Conservation (phyloP, 139 green algal species). For the Tetraselmis striata region DNA sequence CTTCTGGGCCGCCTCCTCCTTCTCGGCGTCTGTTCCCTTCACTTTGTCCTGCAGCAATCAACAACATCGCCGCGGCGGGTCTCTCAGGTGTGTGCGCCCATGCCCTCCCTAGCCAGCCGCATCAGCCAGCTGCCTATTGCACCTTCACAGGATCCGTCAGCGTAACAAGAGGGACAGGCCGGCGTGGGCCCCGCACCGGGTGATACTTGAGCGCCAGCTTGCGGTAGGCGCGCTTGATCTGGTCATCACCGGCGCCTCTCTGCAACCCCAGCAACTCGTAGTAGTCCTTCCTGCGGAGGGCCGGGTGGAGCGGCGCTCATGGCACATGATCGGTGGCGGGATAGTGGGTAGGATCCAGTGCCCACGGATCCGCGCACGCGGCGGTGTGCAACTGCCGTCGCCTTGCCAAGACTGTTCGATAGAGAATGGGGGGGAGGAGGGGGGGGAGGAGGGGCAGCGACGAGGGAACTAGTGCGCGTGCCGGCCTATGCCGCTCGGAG, state of each 20-base stretch:
- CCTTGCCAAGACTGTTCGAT: too few relatives aligned
- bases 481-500: not conserved
- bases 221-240: conserved; percentile 92
- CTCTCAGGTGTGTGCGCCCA: too few relatives aligned
- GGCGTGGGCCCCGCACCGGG: too few relatives aligned
- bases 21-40: conserved; percentile 77
- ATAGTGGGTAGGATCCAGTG: too few relatives aligned
- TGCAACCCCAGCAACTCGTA: conserved; percentile 86
- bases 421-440: too few relatives aligned
- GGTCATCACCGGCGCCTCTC: conserved; percentile 62
- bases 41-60: conserved; percentile 64
- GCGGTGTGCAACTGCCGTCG: too few relatives aligned
- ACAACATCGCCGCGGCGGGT: too few relatives aligned
- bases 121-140: too few relatives aligned
- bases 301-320: not conserved
- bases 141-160: not conserved
- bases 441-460: too few relatives aligned
- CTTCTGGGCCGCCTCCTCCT: conserved; percentile 79
- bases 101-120: too few relatives aligned
- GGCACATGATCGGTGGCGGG: too few relatives aligned
- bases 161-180: not conserved
- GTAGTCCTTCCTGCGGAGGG: conserved; percentile 70
- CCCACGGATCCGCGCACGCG: too few relatives aligned
- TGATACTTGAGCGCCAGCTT: conserved; percentile 97
- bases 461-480: not conserved